Base-by-base conservation (phyloP, 1,284 basidiomycete genomes). In the Ceratobasidium sp. region DNA sequence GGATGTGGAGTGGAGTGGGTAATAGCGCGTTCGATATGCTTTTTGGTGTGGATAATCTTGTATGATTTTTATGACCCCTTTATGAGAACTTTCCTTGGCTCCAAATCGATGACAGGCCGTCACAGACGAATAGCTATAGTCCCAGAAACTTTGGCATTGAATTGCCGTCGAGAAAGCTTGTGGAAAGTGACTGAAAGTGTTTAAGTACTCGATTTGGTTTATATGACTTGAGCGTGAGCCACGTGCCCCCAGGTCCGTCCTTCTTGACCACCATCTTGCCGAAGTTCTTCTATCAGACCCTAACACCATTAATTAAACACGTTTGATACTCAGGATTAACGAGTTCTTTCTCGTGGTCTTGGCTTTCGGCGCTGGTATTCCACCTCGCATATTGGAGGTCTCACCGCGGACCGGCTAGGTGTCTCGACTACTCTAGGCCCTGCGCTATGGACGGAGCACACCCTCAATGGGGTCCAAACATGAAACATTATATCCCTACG, bases 21-120 rank as follows among this genome's bases (percentile, higher is more conserved):
- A 33, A 3, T 63, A 29, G 45, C 44, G 5, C 48, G 8, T 63
- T 63, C 44, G 45, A 48, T 56, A 27, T 47, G 44, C 31, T 48
- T 29, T 63, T 47, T 63, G 45, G 11, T 48, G 44, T 63, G 24
- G 44, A 63, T 63, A 63, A 63, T 63, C 36, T 63, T 63, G 60
- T 63, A 63, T 22, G 45, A 41, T 48, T 22, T 47, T 48, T 48
- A 48, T 63, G 60, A 24, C n/a, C 7, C 36, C 45, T 29, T 41
- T 17, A 48, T 63, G 45, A 29, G 27, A 48, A 44, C 45, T 4
- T 63, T 29, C 31, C 44, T 48, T 48, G 15, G 56, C n/a, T 63
- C 44, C 1, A 29, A 47, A 48, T 29, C 44, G 27, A 48, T 62
- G n/a, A n/a, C n/a, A n/a, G n/a, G 47, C 47, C 41, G 4, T 62